phyloP scores from a whole-genome alignment of 768 basidiomycete species.

The Galerina sulciceps region DNA sequence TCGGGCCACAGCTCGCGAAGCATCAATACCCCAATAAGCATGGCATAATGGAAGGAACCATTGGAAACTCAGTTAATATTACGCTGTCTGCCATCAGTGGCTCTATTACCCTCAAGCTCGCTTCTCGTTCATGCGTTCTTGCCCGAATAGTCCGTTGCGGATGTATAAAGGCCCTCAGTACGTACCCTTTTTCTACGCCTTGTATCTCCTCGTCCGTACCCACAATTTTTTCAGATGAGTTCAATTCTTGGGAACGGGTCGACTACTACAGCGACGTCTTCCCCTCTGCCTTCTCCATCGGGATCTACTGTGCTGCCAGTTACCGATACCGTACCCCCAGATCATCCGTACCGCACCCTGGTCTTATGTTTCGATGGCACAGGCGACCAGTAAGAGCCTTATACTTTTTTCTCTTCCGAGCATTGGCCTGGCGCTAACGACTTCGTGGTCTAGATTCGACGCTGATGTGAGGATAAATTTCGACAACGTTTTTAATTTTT shows the following conservation, averaged over 20 bases:
- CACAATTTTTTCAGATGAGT: neutral
- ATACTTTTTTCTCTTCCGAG: neutral
- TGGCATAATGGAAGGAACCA: too few species aligned
- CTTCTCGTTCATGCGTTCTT: too few species aligned
- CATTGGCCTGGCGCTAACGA: neutral
- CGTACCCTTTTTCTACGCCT: too few species aligned
- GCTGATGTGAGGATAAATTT: slow-evolving; percentile 16
- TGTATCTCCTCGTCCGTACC: too few species aligned
- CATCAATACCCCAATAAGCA: too few species aligned
- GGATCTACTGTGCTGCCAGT: neutral
- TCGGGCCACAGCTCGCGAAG: too few species aligned
- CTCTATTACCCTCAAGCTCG: too few species aligned
- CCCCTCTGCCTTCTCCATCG: neutral
- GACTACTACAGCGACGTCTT: neutral
- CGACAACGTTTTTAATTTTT: neutral
- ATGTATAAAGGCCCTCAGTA: too few species aligned
- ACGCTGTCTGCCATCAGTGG: too few species aligned
- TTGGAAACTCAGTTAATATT: too few species aligned
- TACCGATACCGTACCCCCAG: slow-evolving; percentile 5
- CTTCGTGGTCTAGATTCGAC: slow-evolving; percentile 18
- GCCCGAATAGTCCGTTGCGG: too few species aligned
- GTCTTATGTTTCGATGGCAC: slow-evolving; percentile 68
- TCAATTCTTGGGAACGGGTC: neutral
- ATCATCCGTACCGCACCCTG: slow-evolving; percentile 31
- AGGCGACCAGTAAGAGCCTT: slow-evolving; percentile 43